Percentiles rank a stretch among this genome's conserved stretches.
Conservation (phyloP, 768 basidiomycete genomes). For the Trametes sanguinea region DNA sequence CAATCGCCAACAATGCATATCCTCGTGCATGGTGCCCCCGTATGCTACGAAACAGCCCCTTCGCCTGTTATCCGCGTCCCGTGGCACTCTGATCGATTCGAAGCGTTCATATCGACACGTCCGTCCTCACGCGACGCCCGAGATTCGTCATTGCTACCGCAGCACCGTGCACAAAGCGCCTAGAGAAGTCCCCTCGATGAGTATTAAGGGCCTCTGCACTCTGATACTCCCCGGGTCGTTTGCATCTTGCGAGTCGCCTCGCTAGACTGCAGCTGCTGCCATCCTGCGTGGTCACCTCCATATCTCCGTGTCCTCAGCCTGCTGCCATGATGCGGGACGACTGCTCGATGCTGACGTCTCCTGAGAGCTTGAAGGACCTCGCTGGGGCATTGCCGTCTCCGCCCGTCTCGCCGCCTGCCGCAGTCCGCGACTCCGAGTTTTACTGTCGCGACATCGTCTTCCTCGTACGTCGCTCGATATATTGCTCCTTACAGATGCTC, state of each 20-base stretch:
- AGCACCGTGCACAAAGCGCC: neutral
- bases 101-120: too few relatives aligned
- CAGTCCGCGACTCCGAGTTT: conserved; percentile 10
- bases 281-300: too few relatives aligned
- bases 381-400: neutral
- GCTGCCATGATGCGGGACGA: neutral
- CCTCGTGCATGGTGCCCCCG: too few relatives aligned
- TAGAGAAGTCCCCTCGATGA: neutral
- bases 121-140: too few relatives aligned
- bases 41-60: too few relatives aligned
- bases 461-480: neutral
- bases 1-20: too few relatives aligned
- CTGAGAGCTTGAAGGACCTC: neutral
- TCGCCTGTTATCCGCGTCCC: too few relatives aligned
- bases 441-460: conserved; percentile 19
- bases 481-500: too few relatives aligned
- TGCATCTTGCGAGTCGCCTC: neutral
- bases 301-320: too few relatives aligned
- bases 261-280: too few relatives aligned
- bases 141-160: conserved; percentile 1
- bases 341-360: neutral
- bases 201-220: neutral
- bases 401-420: neutral
- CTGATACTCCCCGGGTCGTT: neutral
- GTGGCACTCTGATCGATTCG: too few relatives aligned